Conservation (phyloP, 2,329 filamentous ascomycete species). For the Pseudopyrenochaeta lycopersici region DNA sequence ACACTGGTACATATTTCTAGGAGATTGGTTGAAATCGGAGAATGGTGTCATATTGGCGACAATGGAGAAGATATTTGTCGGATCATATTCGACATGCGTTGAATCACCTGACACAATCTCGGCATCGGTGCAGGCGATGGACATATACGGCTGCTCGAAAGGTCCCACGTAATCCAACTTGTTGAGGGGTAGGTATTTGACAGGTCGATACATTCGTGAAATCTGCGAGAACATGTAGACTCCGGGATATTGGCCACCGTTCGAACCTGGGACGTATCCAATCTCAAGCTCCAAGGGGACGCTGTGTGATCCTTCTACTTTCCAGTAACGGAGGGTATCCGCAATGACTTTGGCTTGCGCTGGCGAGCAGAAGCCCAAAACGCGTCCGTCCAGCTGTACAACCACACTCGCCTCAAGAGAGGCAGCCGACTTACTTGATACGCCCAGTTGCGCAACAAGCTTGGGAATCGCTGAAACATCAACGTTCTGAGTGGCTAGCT, state of each 20-base stretch:
- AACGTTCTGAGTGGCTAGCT: slow-evolving; percentile 78
- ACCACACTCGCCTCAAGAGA: slow-evolving; percentile 84
- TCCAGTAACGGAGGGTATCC: slow-evolving; percentile 92
- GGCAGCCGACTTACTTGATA: slow-evolving; percentile 78
- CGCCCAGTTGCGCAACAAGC: slow-evolving; percentile 80
- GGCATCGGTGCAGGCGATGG: slow-evolving; percentile 87
- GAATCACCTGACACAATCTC: slow-evolving; percentile 89
- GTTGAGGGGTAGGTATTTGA: slow-evolving; percentile 88
- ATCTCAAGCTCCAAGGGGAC: slow-evolving; percentile 89
- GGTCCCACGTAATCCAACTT: slow-evolving; percentile 90
- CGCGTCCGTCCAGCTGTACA: slow-evolving; percentile 87
- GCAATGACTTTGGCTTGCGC: slow-evolving; percentile 82
- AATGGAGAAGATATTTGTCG: slow-evolving; percentile 97
- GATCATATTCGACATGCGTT: slow-evolving; percentile 92
- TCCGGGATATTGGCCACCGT: slow-evolving; percentile 93
- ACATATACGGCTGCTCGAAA: slow-evolving; percentile 98
- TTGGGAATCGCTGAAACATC: slow-evolving; percentile 79
- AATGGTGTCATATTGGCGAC: slow-evolving; percentile 99
- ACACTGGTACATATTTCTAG: slow-evolving; percentile 91
- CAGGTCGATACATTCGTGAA: slow-evolving; percentile 86
- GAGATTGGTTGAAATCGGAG: slow-evolving; percentile 98
- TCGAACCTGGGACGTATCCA: slow-evolving; percentile 86
- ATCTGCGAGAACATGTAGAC: slow-evolving; percentile 91
- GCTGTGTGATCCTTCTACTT: slow-evolving; percentile 83
- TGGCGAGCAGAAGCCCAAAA: slow-evolving; percentile 90